Base-by-base conservation (phyloP, 164 flowering plant genomes). In the Kingdonia uniflora region DNA sequence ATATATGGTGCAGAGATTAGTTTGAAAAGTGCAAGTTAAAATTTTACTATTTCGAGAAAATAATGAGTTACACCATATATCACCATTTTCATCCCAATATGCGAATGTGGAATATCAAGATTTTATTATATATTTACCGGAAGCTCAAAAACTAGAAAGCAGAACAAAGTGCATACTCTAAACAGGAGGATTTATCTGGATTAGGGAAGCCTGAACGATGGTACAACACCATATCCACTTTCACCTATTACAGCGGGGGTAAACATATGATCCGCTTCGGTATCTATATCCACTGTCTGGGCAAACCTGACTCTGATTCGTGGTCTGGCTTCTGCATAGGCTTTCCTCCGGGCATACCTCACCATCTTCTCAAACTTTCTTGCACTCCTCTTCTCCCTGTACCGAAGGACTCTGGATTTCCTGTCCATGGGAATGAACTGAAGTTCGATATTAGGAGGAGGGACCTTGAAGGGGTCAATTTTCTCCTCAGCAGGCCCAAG, bases 281-380 rank as follows among this genome's bases (percentile, higher is more conserved):
- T 67, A 57, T 82, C 87, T 1, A 63, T 68, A 26, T 84, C 84
- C 6, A 74, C 68, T 65, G 91, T 69, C 68, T 82, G 86, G 0
- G 94, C 95, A 51, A 90, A 90, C 40, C 94, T 72, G 25, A 95
- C 95, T 67, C 84, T 82, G 77, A 90, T 82, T 49, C 95, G 73
- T 0, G 97, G 97, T 53, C 95, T 72, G 13, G 82, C 82, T 58
- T 86, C 97, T 41, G 97, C 95, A 57, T 85, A 89, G 0, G 97
- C 92, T 68, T 89, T 89, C 57, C 97, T 81, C 17, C 95, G 82
- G 13, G 95, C 95, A 62, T 90, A 90, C 64, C 97, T 72, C 22
- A 90, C 80, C 40, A 86, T 90, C 77, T 90, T 90, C 75, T 86
- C 91, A 46, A 90, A 90, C 58, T 84, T 90, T 41, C 97, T 75